Evolutionary conservation across 441 rosid species (phyloP).

Genomic region (Rhodomyrtus psidioides): DNA sequence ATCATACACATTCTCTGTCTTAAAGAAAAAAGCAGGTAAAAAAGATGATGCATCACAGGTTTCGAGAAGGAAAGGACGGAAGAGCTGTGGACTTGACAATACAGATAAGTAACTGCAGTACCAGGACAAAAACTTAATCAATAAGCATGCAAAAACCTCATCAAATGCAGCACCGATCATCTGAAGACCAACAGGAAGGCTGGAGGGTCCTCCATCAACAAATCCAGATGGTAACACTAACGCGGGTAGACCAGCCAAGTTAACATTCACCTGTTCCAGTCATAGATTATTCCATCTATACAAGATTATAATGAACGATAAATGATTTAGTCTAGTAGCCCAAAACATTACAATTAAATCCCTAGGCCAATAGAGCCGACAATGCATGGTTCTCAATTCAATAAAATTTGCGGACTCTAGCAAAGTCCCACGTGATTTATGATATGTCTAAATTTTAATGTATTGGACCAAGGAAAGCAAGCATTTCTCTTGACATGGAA

Average conservation of each 20-base stretch:
- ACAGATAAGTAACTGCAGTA: neutral
- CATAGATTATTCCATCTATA: neutral
- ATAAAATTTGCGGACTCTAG: neutral
- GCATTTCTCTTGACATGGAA: neutral
- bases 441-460: neutral
- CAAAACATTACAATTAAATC: neutral
- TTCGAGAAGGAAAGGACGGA: neutral
- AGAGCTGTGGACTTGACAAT: neutral
- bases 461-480: neutral
- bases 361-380: neutral
- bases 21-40: neutral
- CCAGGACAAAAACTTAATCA: neutral
- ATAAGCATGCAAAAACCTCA: conserved; percentile 37
- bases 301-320: neutral
- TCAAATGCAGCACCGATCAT: conserved; percentile 82
- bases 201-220: conserved; percentile 56
- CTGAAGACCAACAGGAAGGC: conserved; percentile 91
- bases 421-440: neutral
- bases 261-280: conserved; percentile 75
- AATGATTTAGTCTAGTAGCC: neutral
- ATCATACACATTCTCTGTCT: neutral
- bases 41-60: neutral
- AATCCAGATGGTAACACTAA: conserved; percentile 88
- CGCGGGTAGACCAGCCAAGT: conserved; percentile 84
- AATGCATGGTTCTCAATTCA: neutral